Evolutionary conservation across 2,329 filamentous ascomycete species (phyloP).

Genomic region (Claviceps pazoutovae): DNA sequence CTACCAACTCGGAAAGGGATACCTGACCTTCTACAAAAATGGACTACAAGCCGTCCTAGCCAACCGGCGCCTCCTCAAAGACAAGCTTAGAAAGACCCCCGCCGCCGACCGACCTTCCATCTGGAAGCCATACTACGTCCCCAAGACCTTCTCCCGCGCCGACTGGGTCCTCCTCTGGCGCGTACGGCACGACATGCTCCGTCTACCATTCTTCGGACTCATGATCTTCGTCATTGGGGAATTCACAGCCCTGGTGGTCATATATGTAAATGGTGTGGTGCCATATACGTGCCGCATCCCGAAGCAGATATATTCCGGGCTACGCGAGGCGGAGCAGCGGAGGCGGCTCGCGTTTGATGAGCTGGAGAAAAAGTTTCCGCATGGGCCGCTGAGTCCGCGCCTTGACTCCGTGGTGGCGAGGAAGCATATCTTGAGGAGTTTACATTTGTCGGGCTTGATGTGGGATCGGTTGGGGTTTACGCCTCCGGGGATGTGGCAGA

Average conservation of each 20-base stretch:
- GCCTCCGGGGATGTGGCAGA: constrained; percentile 37
- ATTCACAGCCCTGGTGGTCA: constrained; percentile 67
- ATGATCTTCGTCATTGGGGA: constrained; percentile 71
- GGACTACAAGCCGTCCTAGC: constrained; percentile 61
- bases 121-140: constrained; percentile 19
- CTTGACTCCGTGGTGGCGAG: constrained; percentile 18
- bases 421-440: constrained; percentile 26
- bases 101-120: constrained; percentile 38
- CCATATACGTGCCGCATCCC: constrained; percentile 77
- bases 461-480: constrained; percentile 37
- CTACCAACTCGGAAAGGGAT: constrained; percentile 56
- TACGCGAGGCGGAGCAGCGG: constrained; percentile 40
- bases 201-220: constrained; percentile 64
- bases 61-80: constrained; percentile 44
- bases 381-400: constrained; percentile 21
- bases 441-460: constrained; percentile 30
- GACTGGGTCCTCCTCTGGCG: constrained; percentile 59
- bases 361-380: constrained; percentile 18
- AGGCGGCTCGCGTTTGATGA: constrained; percentile 35
- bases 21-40: constrained; percentile 74
- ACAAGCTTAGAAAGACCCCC: constrained; percentile 29
- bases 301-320: constrained; percentile 47
- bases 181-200: constrained; percentile 56
- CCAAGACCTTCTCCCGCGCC: constrained; percentile 37
- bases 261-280: constrained; percentile 55